phyloP scores from a whole-genome alignment of 371 early-diverging fungal genomes.

The Smittium mucronatum region DNA sequence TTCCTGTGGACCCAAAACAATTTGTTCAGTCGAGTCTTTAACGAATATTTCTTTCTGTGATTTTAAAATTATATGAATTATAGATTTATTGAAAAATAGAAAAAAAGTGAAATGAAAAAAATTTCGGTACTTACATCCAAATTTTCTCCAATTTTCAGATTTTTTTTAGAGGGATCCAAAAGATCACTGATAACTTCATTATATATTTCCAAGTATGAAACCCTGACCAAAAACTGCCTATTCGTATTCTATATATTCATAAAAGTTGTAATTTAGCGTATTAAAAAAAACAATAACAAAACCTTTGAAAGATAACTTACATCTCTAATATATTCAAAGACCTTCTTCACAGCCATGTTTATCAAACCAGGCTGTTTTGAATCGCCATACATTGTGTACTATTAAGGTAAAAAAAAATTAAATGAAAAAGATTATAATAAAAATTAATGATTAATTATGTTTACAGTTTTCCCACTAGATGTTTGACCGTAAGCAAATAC shows the following conservation, averaged over 20 bases:
- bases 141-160: conserved; percentile 71
- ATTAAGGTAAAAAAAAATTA: conserved; percentile 1
- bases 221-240: conserved; percentile 69
- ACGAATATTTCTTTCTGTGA: conserved; percentile 67
- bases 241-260: conserved; percentile 2
- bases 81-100: neutral
- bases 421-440: neutral
- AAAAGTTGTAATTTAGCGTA: neutral
- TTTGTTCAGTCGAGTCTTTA: conserved; percentile 71
- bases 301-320: too few species aligned
- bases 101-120: conserved; percentile 18
- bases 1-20: conserved; percentile 70
- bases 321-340: conserved; percentile 58
- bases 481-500: conserved; percentile 97
- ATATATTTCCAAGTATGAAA: conserved; percentile 94
- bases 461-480: conserved; percentile 84
- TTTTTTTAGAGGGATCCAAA: conserved; percentile 50
- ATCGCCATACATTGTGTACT: conserved; percentile 42
- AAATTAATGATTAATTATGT: conserved; percentile 84
- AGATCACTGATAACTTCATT: conserved; percentile 51
- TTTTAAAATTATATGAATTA: conserved; percentile 18
- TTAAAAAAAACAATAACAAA: too few species aligned
- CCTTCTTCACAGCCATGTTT: conserved; percentile 66
- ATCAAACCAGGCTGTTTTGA: conserved; percentile 64
- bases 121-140: conserved; percentile 33